Percentiles rank a stretch among this genome's conserved stretches.
Evolutionary conservation across 805 yeast genomes (phyloP).

Genomic region (Lipomyces starkeyi): DNA sequence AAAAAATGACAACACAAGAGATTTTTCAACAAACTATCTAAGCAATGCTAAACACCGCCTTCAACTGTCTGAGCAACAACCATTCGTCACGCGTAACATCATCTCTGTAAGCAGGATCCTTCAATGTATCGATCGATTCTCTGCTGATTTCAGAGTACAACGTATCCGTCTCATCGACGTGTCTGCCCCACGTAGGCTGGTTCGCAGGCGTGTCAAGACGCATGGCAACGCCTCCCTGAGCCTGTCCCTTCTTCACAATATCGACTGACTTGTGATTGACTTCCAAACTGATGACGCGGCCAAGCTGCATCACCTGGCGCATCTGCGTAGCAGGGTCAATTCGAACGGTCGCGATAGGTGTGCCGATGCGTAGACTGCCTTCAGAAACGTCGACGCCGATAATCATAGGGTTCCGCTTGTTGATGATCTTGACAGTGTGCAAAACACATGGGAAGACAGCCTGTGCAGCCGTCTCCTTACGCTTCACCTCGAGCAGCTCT

Average conservation of each 20-base stretch:
- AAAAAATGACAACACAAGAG: background rate
- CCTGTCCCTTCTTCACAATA: conserved; percentile 88
- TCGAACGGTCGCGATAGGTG: conserved; percentile 95
- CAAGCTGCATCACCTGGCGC: conserved; percentile 69
- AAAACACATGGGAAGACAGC: conserved; percentile 96
- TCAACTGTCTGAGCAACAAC: conserved; percentile 86
- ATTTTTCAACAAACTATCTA: conserved; percentile 40
- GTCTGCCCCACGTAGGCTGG: conserved; percentile 99
- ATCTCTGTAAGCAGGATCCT: conserved; percentile 97
- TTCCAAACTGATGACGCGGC: conserved; percentile 91
- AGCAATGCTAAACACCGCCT: conserved; percentile 84
- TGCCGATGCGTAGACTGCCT: conserved; percentile 87
- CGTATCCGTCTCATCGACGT: conserved; percentile 89
- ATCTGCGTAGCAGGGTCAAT: conserved; percentile 83
- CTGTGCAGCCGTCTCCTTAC: conserved; percentile 82
- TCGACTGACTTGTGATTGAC: conserved; percentile 88
- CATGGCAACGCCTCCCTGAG: conserved; percentile 98
- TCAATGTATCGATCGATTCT: conserved; percentile 93
- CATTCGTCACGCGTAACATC: conserved; percentile 95
- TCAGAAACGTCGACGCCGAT: conserved; percentile 97
- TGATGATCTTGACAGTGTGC: conserved; percentile 92
- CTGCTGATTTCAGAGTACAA: conserved; percentile 90
- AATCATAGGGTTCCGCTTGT: conserved; percentile 98
- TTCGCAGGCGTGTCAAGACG: conserved; percentile 88
- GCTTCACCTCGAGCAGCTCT: conserved; percentile 84